Evolutionary conservation across 495 filamentous ascomycete genomes (phyloP), one percentile per base, ranked within the genome.

Genomic region (Pyrenopolyporus hunteri): DNA sequence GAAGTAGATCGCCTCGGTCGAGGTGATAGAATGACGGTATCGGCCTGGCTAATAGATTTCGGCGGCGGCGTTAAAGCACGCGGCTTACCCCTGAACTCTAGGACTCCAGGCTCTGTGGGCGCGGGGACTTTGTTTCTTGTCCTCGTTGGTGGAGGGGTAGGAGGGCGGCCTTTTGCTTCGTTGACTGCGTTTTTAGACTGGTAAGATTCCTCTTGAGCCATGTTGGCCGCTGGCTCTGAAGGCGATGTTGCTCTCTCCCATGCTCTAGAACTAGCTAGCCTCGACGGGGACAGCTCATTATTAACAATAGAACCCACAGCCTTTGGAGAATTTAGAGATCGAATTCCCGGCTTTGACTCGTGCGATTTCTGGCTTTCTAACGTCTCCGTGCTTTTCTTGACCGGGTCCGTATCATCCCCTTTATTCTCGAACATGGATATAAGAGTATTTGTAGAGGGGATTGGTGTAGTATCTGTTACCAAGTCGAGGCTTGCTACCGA

Each of bases 381-480:
- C 5, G 10, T n/a, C 17, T 43, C 39, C 20, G 29, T 16, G 6
- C 39, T 45, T 59, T 67, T 79, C 72, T 78, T 81, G n/a, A 74
- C 68, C 7, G 75, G 70, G 22, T 74, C 70, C 43, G 59, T 60
- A 50, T 71, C 59, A 29, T 68, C 66, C 50, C 37, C 36, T 32
- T 51, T 72, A 63, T 63, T 65, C 71, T 90, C 87, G 60, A 88
- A 90, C 59, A 89, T 73, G 11, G 79, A 76, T 43, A 89, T 82
- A 14, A 89, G 73, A 6, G 83, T 77, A 13, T 76, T 83, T 0
- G 85, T 87, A 2, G 83, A 76, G 47, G 74, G 67, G 16, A 85
- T 84, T 2, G 84, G 75, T 0, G 73, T 76, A n/a, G 77, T 71
- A 64, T 88, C 85, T n/a, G 75, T 70, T n/a, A 46, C 59, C n/a